Percentiles rank a stretch among this genome's conserved stretches.
Evolutionary conservation across 768 basidiomycete genomes (phyloP).

Genomic region (Neoboletus brunneissimus): DNA sequence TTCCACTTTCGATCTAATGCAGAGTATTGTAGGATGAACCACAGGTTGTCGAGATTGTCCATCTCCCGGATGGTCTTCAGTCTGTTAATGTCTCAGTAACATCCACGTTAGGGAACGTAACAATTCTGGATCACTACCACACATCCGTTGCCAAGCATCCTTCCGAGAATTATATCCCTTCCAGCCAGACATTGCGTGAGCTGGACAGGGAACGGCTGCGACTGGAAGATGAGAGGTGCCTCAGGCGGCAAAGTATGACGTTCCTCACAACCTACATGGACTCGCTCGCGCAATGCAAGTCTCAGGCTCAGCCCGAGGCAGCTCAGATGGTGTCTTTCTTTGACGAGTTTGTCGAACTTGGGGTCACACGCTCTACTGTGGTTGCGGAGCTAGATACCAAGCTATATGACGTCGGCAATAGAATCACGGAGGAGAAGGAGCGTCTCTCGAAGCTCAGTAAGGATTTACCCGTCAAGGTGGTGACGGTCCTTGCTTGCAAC

Average conservation of each 20-base stretch:
- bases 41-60: slow-evolving; percentile 13
- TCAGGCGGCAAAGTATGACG: slow-evolving; percentile 19
- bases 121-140: slow-evolving; percentile 16
- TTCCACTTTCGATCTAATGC: not conserved
- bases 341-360: slow-evolving; percentile 24
- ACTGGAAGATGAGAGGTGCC: slow-evolving; percentile 17
- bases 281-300: slow-evolving; percentile 26
- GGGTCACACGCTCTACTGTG: slow-evolving; percentile 11
- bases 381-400: slow-evolving; percentile 19
- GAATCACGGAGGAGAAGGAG: slow-evolving; percentile 12
- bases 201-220: slow-evolving; percentile 10
- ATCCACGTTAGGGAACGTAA: slow-evolving; percentile 6
- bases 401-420: slow-evolving; percentile 4
- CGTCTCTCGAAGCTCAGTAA: not conserved
- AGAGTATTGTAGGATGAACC: slow-evolving; percentile 13
- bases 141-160: not conserved
- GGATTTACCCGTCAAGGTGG: slow-evolving; percentile 2
- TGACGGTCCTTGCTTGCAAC: slow-evolving; percentile 9
- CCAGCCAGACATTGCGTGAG: slow-evolving; percentile 5
- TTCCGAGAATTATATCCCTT: not conserved
- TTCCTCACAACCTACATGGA: slow-evolving; percentile 29
- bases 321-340: slow-evolving; percentile 20
- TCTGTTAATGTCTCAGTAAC: slow-evolving; percentile 14
- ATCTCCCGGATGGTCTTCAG: slow-evolving; percentile 9
- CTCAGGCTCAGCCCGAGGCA: slow-evolving; percentile 3